Conservation (phyloP, 1,284 basidiomycete genomes). For the Naganishia albida region DNA sequence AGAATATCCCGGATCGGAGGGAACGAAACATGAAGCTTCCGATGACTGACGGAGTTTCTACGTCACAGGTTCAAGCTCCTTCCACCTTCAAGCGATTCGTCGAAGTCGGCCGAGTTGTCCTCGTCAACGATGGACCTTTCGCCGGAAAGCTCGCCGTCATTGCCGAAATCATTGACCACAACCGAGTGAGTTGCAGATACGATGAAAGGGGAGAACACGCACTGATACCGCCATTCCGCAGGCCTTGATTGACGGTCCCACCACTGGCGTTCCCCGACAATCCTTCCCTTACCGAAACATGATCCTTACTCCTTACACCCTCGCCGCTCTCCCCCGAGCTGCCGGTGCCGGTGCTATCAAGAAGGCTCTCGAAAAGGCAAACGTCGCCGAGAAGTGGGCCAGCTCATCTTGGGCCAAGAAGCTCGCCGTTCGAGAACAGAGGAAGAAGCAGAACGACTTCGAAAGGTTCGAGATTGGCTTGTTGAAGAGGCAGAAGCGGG, state of each 20-base stretch:
- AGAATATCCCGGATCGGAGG: neutral
- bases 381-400: conserved; percentile 65
- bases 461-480: conserved; percentile 69
- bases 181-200: conserved; percentile 73
- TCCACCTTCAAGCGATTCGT: conserved; percentile 97
- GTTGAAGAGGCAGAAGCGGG: conserved; percentile 60
- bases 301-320: conserved; percentile 81
- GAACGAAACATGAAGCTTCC: neutral
- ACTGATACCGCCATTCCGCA: conserved; percentile 49
- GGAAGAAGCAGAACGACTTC: conserved; percentile 84
- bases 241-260: conserved; percentile 95
- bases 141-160: conserved; percentile 92
- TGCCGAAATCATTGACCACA: conserved; percentile 98
- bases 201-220: neutral
- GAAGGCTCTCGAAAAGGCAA: conserved; percentile 76
- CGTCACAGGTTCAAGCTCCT: conserved; percentile 52
- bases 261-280: conserved; percentile 88
- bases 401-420: conserved; percentile 86
- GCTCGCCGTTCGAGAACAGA: conserved; percentile 72
- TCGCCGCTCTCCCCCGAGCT: conserved; percentile 83
- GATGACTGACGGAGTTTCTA: conserved; percentile 12
- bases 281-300: conserved; percentile 88
- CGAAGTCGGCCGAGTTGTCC: conserved; percentile 98
- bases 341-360: conserved; percentile 79
- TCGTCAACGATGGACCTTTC: conserved; percentile 84